A percentile compares a stretch with the other conserved stretches of the same genome.
phyloP scores from a whole-genome alignment of 208 protist species.

The Kentomonas sorsogonicus region DNA sequence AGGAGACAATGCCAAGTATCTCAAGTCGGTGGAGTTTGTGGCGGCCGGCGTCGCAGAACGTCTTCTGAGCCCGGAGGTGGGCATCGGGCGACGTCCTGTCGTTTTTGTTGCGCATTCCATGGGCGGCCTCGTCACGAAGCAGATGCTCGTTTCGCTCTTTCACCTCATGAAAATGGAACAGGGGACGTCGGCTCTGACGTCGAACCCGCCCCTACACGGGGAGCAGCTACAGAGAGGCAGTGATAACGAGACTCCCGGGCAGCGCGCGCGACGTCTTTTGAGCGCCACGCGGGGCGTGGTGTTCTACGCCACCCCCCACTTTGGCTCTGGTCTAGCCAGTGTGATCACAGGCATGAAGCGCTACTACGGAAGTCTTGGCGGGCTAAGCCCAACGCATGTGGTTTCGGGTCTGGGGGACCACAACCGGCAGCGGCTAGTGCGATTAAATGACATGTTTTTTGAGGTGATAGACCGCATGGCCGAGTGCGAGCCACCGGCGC shows the following conservation, averaged over 20 bases:
- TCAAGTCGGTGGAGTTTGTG: conserved; percentile 10
- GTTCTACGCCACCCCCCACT: conserved; percentile 72
- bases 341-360: conserved; percentile 45
- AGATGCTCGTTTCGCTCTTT: conserved; percentile 45
- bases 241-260: conserved; percentile 2
- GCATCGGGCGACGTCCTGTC: conserved; percentile 39
- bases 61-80: conserved; percentile 27
- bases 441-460: conserved; percentile 47
- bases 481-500: neutral
- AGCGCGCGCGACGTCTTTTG: conserved; percentile 22
- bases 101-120: conserved; percentile 67
- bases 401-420: conserved; percentile 55
- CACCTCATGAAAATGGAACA: no score
- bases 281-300: conserved; percentile 45
- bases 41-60: conserved; percentile 42
- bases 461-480: conserved; percentile 33
- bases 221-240: neutral
- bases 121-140: conserved; percentile 58
- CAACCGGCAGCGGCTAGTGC: conserved; percentile 34
- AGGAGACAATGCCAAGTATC: neutral
- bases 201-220: conserved; percentile 9
- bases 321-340: conserved; percentile 54
- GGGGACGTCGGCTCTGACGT: no score
- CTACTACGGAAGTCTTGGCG: conserved; percentile 51
- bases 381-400: conserved; percentile 43